Base-by-base conservation (phyloP, 2,329 filamentous ascomycete species). In the Purpureocillium lavendulum region DNA sequence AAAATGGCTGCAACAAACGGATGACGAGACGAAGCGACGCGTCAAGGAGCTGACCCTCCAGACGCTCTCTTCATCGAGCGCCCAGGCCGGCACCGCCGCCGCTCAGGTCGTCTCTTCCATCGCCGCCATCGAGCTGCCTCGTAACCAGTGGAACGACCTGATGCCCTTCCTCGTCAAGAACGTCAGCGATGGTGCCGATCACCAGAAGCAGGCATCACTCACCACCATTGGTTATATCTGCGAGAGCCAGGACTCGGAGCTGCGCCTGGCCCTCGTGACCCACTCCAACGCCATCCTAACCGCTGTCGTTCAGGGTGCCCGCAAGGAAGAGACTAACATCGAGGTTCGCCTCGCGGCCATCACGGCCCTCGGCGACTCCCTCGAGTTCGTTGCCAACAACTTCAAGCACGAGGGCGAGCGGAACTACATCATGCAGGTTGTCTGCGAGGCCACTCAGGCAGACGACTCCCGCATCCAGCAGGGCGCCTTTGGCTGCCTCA, bases 401-500 rank as follows among this genome's bases (percentile, higher is more conserved):
- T 98, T 98, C 66, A 94, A 96, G 67, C 92, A 97, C 56, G 92
- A 98, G 66, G 92, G 90, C 55, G 92, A 98, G 74, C 83, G 92
- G 52, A 98, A 98, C 71, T 98, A 97, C 72, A 98, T 98, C 59
- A 98, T 98, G 92, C 92, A 98, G 71, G 92, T 98, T 49, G 87
- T 98, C 56, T 98, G 92, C 68, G 92, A 98, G 71, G 92, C 92
- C 53, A 98, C 92, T 40, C 92, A 98, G 69, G 88, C 90, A 52
- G 75, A 84, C 1, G 92, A 98, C 63, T 78, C 77, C 43, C 80
- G 88, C 58, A 94, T 98, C 62, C 89, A 97, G 66, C 87, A 95
- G 61, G 89, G 88, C 45, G 87, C 92, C 33, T 98, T 96, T 61
- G 92, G 92, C 54, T 97, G 92, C 63, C 70, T 98, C 51, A 98